Conservation (phyloP, 257 asterid genomes). For the Nyctanthes arbortristis region DNA sequence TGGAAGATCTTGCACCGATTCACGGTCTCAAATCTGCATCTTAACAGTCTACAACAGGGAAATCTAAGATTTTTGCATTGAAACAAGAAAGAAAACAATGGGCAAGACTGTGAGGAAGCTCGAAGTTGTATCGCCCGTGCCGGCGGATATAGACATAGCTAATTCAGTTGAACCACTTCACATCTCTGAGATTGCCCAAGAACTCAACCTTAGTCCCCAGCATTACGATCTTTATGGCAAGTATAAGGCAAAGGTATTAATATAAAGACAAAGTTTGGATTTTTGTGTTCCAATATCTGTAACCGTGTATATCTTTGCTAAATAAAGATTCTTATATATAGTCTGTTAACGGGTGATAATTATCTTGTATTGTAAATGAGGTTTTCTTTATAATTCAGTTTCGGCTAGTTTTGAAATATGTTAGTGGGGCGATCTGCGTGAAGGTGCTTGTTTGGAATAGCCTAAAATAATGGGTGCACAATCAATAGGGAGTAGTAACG, state of each 20-base stretch:
- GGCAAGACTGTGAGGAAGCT: constrained; percentile 74
- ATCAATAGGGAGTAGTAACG: too few species aligned
- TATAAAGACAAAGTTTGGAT: too few species aligned
- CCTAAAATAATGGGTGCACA: too few species aligned
- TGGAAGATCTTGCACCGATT: not conserved
- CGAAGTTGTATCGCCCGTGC: constrained; percentile 80
- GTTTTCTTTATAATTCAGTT: not conserved
- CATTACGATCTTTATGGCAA: constrained; percentile 93
- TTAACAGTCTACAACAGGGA: not conserved
- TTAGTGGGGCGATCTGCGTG: not conserved
- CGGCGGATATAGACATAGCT: constrained; percentile 95
- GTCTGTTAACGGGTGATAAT: not conserved
- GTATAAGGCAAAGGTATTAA: constrained; percentile 78
- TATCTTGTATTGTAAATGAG: not conserved
- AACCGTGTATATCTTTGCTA: not conserved
- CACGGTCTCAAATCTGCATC: not conserved
- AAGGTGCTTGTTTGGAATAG: too few species aligned
- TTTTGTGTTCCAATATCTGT: too few species aligned
- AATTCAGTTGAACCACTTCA: constrained; percentile 85
- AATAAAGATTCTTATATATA: not conserved
- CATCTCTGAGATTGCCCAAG: constrained; percentile 77
- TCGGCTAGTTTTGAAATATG: not conserved
- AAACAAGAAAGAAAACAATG: constrained; percentile 34
- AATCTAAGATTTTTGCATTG: constrained; percentile 5
- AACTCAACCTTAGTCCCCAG: constrained; percentile 60